Evolutionary conservation across 805 yeast species (phyloP), one percentile per base, ranked within the genome.

Genomic region (Yamadazyma sp.): DNA sequence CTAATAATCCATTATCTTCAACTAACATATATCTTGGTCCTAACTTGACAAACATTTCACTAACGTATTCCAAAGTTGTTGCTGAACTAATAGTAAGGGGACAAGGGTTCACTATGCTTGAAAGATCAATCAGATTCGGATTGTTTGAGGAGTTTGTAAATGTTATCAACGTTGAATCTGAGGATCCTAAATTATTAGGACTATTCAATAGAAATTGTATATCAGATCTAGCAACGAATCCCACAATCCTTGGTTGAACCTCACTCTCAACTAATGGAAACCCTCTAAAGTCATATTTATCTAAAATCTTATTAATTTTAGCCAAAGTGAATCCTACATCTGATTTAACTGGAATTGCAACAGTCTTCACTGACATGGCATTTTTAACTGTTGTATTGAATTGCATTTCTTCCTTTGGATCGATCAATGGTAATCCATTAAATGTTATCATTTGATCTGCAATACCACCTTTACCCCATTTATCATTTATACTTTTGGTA

Each of bases 391-490:
- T 52, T 3, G 58, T 52, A 50, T 81, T 79, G 42, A 73, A 78
- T n/a, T 10, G 15, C 14, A 27, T 22, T 29, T 81, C 86, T 43
- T 82, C 89, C 49, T 82, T 82, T 9, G 78, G 65, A 52, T 76
- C 88, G 18, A 91, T 70, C 39, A 76, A 76, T 0, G 99, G 98
- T 30, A 86, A 69, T 0, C 96, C 96, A 59, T 88, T 89, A 49
- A 86, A 84, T 25, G 68, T 63, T 43, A 94, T 88, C 86, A 89
- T 89, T 58, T 87, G 94, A 54, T 93, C 98, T 0, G 98, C 96
- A 41, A 93, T 91, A 1, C 98, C 98, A 0, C 78, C 78, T 16
- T 73, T 67, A 2, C 95, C 95, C 68, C 82, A 80, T 36, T 63
- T 69, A 40, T 85, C 93, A 46, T 78, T 76, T n/a, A 93, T 78